Evolutionary conservation across 73 alveolate genomes (phyloP), one percentile per base, ranked within the genome.

Genomic region (Breviolum minutum): DNA sequence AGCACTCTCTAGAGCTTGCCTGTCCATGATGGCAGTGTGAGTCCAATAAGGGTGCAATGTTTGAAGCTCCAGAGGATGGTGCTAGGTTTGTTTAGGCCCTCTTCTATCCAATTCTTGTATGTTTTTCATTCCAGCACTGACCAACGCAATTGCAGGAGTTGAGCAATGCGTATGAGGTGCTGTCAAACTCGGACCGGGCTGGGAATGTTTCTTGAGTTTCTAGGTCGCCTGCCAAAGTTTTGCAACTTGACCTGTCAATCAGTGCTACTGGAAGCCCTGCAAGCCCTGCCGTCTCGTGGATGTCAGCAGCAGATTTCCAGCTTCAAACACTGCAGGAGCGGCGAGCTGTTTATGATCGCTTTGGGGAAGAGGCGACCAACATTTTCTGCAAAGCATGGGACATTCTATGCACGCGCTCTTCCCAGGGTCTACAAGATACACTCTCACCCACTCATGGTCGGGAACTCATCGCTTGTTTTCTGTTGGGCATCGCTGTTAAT

Each of bases 331-430:
- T 29, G 87, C 54, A 83, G 92, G 92, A 83, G 76, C 92, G 92
- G 61, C 92, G 73, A 83, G 70, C 92, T 60, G 74, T n/a, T 61
- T 83, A 83, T 54, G 92, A 83, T 83, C 92, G 92, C 54, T 54
- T 60, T 20, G 92, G 92, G 73, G 73, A 83, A 16, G 92, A 83
- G 92, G 92, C 73, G 1, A n/a, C 8, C 86, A 29, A 3, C 86
- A 29, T n/a, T 29, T 73, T 73, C 48, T 73, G 48, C 16, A 29
- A 73, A 73, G 82, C 82, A 26, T 16, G 13, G 13, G 17, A 73
- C 30, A 30, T n/a, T 26, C 86, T 8, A 11, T 30, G 86, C n/a
- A 29, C 7, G 81, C 13, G 19, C 81, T 22, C 26, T 13, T 71
- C 5, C 19, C 2, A 80, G 88, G 88, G 88, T 30, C 88, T 66